phyloP scores from a whole-genome alignment of 164 flowering plant species.

The Dillenia turbinata region DNA sequence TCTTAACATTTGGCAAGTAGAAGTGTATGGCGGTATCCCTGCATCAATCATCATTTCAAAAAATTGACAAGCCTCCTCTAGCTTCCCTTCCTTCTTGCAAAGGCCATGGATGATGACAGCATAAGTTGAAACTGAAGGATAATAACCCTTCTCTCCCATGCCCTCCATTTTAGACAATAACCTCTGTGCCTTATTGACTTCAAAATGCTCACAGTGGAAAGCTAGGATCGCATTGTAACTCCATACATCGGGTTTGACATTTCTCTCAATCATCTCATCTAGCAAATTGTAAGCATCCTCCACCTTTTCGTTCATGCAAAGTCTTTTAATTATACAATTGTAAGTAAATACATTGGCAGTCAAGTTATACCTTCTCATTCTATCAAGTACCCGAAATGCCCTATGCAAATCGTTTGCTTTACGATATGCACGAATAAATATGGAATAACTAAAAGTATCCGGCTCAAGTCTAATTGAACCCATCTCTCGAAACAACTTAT shows the following conservation, averaged over 20 bases:
- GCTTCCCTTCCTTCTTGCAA: conserved; percentile 67
- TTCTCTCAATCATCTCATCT: conserved; percentile 65
- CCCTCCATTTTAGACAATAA: conserved; percentile 61
- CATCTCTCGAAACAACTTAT: conserved; percentile 52
- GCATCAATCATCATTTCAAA: conserved; percentile 95
- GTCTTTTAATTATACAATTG: conserved; percentile 58
- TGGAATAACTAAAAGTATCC: conserved; percentile 64
- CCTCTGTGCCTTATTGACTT: conserved; percentile 66
- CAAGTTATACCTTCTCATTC: conserved; percentile 62
- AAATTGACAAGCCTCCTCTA: conserved; percentile 77
- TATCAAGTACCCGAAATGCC: conserved; percentile 59
- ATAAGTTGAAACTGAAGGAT: conserved; percentile 76
- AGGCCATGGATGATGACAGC: conserved; percentile 88
- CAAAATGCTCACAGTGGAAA: conserved; percentile 63
- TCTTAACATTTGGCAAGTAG: conserved; percentile 67
- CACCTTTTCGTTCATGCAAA: conserved; percentile 45
- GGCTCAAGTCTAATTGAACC: conserved; percentile 45
- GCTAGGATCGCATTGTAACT: conserved; percentile 74
- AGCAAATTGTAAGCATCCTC: conserved; percentile 75
- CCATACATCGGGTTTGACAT: conserved; percentile 65
- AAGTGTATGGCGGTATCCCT: conserved; percentile 78
- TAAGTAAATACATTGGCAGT: conserved; percentile 68
- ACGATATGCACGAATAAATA: conserved; percentile 66
- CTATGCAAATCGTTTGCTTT: conserved; percentile 59
- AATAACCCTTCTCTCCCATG: conserved; percentile 61